Percentiles rank a stretch among this genome's conserved stretches.
phyloP scores from a whole-genome alignment of 2,329 filamentous ascomycete species.

The Xylaria sp. region DNA sequence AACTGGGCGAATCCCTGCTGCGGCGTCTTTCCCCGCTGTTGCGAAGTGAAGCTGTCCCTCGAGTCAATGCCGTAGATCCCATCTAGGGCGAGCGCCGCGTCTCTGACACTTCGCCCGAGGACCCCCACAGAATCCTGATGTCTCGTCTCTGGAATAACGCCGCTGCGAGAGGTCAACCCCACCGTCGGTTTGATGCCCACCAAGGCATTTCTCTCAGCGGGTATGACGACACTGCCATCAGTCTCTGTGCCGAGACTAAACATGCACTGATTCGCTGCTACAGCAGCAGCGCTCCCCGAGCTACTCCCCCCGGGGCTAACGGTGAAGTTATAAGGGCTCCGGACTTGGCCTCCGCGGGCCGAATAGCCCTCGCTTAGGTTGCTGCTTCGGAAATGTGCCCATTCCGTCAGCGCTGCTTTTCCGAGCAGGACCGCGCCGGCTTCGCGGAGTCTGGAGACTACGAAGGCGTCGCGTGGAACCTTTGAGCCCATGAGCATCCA shows the following conservation, averaged over 20 bases:
- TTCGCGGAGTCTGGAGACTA: conserved; percentile 69
- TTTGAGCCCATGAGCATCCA: conserved; percentile 73
- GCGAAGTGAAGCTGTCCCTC: conserved; percentile 73
- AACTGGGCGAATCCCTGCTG: conserved; percentile 67
- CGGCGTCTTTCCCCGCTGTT: conserved; percentile 67
- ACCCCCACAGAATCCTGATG: conserved; percentile 77
- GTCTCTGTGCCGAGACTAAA: conserved; percentile 80
- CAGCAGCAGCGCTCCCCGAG: conserved; percentile 72
- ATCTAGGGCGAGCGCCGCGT: conserved; percentile 74
- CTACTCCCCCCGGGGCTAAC: conserved; percentile 75
- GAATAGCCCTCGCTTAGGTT: conserved; percentile 76
- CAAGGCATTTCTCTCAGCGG: conserved; percentile 73
- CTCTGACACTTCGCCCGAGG: conserved; percentile 73
- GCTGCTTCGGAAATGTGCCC: conserved; percentile 76
- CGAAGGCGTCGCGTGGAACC: conserved; percentile 73
- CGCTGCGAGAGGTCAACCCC: conserved; percentile 69
- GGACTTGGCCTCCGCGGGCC: conserved; percentile 69
- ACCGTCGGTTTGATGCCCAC: conserved; percentile 83
- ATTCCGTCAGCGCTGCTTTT: conserved; percentile 77
- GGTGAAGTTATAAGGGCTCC: conserved; percentile 75
- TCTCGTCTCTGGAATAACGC: conserved; percentile 71
- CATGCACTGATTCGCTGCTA: conserved; percentile 69
- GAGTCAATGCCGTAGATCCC: conserved; percentile 73
- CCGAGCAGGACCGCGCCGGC: conserved; percentile 69
- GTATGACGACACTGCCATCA: conserved; percentile 77